A percentile compares a stretch with the other conserved stretches of the same genome.
Evolutionary conservation across 768 basidiomycete species (phyloP).

Genomic region (Trametes villosa): DNA sequence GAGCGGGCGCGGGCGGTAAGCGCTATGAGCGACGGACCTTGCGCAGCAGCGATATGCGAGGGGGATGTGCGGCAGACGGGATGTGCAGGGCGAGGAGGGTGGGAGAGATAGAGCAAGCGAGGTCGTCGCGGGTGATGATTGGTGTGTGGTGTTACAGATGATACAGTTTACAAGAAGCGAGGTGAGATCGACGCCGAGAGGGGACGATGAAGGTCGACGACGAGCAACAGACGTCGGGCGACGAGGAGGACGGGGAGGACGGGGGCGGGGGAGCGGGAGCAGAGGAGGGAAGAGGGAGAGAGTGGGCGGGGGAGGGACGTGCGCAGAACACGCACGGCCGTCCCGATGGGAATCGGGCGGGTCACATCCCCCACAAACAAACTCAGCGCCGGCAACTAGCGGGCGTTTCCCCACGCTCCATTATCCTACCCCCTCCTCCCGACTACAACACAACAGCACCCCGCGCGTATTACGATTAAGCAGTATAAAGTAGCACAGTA

Average conservation of each 20-base stretch:
- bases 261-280: conserved; percentile 5
- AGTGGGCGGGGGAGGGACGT: conserved; percentile 27
- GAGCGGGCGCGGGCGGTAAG: conserved; percentile 1
- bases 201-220: neutral
- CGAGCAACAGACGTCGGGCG: neutral
- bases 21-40: conserved; percentile 14
- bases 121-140: conserved; percentile 6
- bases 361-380: conserved; percentile 22
- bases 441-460: neutral
- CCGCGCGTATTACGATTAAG: conserved; percentile 12
- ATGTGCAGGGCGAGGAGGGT: conserved; percentile 1
- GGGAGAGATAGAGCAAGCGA: conserved; percentile 11
- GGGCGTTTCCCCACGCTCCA: conserved; percentile 4
- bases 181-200: neutral
- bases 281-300: conserved; percentile 15
- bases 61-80: conserved; percentile 5
- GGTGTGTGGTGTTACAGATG: conserved; percentile 7
- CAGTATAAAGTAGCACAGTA: conserved; percentile 11
- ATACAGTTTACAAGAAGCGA: conserved; percentile 5
- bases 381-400: conserved; percentile 26
- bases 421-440: neutral
- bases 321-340: conserved; percentile 39
- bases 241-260: neutral
- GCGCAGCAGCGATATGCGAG: conserved; percentile 23
- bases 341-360: conserved; percentile 42